Evolutionary conservation across 2,329 filamentous ascomycete genomes (phyloP).

Genomic region (Cladosporium sphaerospermum): DNA sequence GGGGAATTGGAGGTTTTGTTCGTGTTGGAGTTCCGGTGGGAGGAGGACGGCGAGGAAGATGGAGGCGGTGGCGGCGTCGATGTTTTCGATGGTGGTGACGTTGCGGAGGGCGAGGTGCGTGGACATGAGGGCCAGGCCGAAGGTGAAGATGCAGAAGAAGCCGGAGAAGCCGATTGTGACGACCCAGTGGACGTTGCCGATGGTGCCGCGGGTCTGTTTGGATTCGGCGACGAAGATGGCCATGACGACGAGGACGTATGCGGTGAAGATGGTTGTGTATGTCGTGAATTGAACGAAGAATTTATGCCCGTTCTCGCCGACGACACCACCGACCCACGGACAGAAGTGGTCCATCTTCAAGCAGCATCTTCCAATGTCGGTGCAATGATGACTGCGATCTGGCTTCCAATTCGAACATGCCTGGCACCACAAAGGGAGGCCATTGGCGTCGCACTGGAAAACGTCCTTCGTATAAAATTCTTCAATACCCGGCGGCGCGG

Average conservation of each 20-base stretch:
- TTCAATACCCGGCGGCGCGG: conserved; percentile 64
- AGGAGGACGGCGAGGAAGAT: conserved; percentile 71
- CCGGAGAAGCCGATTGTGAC: conserved; percentile 59
- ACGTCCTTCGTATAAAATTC: conserved; percentile 74
- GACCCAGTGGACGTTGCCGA: conserved; percentile 53
- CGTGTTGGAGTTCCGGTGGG: conserved; percentile 37
- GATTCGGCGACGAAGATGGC: conserved; percentile 56
- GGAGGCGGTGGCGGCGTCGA: conserved; percentile 55
- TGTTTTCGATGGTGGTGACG: conserved; percentile 75
- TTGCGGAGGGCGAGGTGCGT: conserved; percentile 65
- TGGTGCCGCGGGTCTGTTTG: conserved; percentile 11
- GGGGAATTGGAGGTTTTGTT: conserved; percentile 11
- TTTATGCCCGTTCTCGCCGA: conserved; percentile 81
- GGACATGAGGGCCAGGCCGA: conserved; percentile 69
- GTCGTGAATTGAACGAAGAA: conserved; percentile 85
- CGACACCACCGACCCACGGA: conserved; percentile 89
- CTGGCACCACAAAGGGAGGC: conserved; percentile 80
- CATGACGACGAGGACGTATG: conserved; percentile 56
- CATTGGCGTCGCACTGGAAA: conserved; percentile 77
- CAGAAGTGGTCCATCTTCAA: conserved; percentile 55
- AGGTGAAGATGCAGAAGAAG: conserved; percentile 75
- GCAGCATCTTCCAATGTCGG: conserved; percentile 53
- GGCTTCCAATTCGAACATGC: conserved; percentile 82
- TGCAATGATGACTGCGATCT: conserved; percentile 81
- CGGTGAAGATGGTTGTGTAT: conserved; percentile 64